Conservation (phyloP, 1,284 basidiomycete species). For the Mycena citricolor region DNA sequence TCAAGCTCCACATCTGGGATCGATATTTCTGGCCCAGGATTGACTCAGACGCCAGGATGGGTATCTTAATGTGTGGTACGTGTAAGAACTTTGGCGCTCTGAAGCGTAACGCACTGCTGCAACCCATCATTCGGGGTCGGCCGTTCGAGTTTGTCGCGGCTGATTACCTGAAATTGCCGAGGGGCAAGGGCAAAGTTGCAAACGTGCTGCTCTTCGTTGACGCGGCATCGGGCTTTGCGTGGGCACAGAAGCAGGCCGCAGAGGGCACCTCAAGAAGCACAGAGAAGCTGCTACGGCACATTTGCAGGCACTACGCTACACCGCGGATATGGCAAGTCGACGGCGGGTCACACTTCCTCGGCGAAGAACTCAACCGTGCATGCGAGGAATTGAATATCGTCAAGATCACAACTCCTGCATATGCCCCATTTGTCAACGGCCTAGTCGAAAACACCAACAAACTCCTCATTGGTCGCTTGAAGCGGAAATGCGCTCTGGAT, state of each 20-base stretch:
- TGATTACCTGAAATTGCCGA: conserved; percentile 34
- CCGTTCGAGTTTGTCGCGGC: conserved; percentile 36
- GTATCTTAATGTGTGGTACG: conserved; percentile 30
- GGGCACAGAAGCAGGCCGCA: conserved; percentile 8
- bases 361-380: conserved; percentile 29
- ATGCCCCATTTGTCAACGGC: conserved; percentile 34
- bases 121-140: conserved; percentile 36
- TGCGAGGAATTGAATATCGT: conserved; percentile 27
- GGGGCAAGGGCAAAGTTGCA: conserved; percentile 31
- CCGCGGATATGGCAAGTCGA: conserved; percentile 38
- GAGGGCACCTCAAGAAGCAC: conserved; percentile 24
- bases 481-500: conserved; percentile 30
- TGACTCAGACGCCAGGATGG: conserved; percentile 29
- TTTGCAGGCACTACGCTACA: conserved; percentile 26
- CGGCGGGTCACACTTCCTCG: conserved; percentile 39
- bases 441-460: conserved; percentile 5
- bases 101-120: conserved; percentile 31
- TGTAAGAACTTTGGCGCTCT: conserved; percentile 29
- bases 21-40: conserved; percentile 29
- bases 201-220: conserved; percentile 5
- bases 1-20: conserved; percentile 30
- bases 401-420: conserved; percentile 30
- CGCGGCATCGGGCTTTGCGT: not conserved
- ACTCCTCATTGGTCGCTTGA: conserved; percentile 29
- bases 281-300: conserved; percentile 22